These are phyloP conservation scores for Pelomyxa schiedti DNA, from an alignment of 78 protist species.

Conservation along the genomic window DNA sequence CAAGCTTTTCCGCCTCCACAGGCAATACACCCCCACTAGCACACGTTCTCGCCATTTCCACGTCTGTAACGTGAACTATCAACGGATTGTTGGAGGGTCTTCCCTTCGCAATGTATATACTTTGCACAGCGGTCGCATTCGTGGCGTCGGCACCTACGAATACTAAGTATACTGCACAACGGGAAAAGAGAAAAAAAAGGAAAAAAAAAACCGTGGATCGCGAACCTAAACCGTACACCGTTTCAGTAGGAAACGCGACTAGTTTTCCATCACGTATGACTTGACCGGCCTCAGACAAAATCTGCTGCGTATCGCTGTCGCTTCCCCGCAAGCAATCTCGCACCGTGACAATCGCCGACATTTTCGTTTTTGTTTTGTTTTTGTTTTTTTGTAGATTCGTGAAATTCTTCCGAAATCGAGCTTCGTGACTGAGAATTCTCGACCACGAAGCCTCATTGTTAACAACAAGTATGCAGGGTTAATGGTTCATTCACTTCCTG, in stretches of 20 bases:
- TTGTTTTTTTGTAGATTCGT: no score
- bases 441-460: no score
- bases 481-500: no score
- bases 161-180: slow-evolving; percentile 25
- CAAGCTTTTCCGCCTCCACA: not conserved
- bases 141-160: slow-evolving; percentile 6
- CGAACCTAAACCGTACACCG: slow-evolving; percentile 82
- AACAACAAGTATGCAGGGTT: no score
- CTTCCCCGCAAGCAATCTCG: no score
- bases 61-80: slow-evolving; percentile 49
- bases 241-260: slow-evolving; percentile 79
- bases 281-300: not conserved
- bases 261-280: slow-evolving; percentile 21
- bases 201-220: no score
- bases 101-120: slow-evolving; percentile 12
- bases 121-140: not conserved
- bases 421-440: no score
- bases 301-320: no score
- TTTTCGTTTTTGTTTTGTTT: no score
- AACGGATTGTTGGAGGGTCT: slow-evolving; percentile 69
- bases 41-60: not conserved
- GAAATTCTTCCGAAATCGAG: no score
- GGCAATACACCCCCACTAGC: slow-evolving; percentile 4
- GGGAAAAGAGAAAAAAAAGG: slow-evolving; percentile 56
- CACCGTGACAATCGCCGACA: no score